These are phyloP conservation scores for Podila epicladia DNA, from an alignment of 192 early-diverging fungal species.

Conservation along the genomic window DNA sequence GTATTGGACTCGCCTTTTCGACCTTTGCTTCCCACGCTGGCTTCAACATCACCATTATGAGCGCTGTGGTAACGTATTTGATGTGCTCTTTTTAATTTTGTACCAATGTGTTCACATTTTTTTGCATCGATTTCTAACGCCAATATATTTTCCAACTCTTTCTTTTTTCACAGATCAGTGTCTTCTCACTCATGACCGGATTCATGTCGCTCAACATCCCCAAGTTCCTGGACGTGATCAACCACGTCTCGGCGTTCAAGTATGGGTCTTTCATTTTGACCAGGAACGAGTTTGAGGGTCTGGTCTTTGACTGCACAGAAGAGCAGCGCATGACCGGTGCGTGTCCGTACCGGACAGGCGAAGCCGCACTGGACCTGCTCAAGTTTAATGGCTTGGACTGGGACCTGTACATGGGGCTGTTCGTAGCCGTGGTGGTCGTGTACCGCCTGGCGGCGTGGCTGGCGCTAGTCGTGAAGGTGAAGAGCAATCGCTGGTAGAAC, in stretches of 20 bases:
- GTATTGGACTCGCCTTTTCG: slow-evolving; percentile 44
- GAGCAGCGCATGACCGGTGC: slow-evolving; percentile 12
- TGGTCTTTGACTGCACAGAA: slow-evolving; percentile 27
- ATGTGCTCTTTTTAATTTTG: not conserved
- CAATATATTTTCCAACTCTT: not conserved
- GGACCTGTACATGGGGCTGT: slow-evolving; percentile 46
- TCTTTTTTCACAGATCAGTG: slow-evolving; percentile 25
- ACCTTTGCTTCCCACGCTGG: slow-evolving; percentile 44
- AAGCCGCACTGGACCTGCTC: slow-evolving; percentile 14
- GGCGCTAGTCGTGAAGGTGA: slow-evolving; percentile 31
- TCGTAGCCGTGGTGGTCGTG: slow-evolving; percentile 20
- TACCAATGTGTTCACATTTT: not conserved
- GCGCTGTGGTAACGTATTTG: slow-evolving; percentile 30
- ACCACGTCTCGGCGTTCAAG: slow-evolving; percentile 41
- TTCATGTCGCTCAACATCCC: slow-evolving; percentile 50
- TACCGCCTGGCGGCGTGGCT: slow-evolving; percentile 32
- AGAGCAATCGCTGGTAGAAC: slow-evolving; percentile 32
- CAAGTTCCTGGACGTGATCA: slow-evolving; percentile 30
- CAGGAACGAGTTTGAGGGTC: slow-evolving; percentile 44
- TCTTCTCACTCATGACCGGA: slow-evolving; percentile 50
- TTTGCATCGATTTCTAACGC: not conserved
- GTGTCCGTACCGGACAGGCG: slow-evolving; percentile 33
- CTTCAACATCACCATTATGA: slow-evolving; percentile 50
- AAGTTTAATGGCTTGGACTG: slow-evolving; percentile 29
- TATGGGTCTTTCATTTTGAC: slow-evolving; percentile 38